Percentiles rank a stretch among this genome's conserved stretches.
Conservation (phyloP, 1,284 basidiomycete genomes). For the Cryptococcus sp. region DNA sequence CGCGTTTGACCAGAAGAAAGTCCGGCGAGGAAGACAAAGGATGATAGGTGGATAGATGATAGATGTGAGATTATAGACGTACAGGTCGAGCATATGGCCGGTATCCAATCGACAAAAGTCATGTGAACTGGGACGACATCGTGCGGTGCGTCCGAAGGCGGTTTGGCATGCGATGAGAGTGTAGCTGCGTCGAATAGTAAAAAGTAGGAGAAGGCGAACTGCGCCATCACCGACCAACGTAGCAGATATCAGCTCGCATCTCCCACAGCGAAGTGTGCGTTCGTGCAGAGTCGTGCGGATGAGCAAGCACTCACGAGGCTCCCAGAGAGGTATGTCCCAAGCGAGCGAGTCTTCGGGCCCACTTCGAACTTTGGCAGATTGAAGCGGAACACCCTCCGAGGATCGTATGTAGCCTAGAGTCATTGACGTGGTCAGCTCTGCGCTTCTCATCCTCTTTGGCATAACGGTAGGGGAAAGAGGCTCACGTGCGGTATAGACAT, state of each 20-base stretch:
- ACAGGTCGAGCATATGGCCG: constrained; percentile 84
- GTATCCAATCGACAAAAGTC: constrained; percentile 90
- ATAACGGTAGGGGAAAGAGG: too few relatives aligned
- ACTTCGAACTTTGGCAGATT: constrained; percentile 54
- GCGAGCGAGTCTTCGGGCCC: constrained; percentile 60
- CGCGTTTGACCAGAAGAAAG: too few relatives aligned
- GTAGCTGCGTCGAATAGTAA: constrained; percentile 93
- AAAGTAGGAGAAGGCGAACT: constrained; percentile 95
- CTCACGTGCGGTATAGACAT: too few relatives aligned
- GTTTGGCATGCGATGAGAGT: constrained; percentile 76
- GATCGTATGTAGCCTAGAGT: constrained; percentile 71
- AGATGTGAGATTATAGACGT: constrained; percentile 22
- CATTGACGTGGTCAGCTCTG: constrained; percentile 3
- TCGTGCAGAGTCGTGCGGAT: constrained; percentile 2
- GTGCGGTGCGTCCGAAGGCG: constrained; percentile 68
- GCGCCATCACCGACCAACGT: constrained; percentile 6
- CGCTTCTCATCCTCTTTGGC: too few relatives aligned
- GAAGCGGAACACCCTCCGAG: constrained; percentile 72
- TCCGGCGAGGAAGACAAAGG: background rate
- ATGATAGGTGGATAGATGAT: background rate
- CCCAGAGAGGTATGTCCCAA: constrained; percentile 89
- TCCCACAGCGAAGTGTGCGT: background rate
- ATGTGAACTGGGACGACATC: constrained; percentile 80
- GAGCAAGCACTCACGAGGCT: constrained; percentile 67
- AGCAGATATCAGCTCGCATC: background rate